Evolutionary conservation across 2,329 filamentous ascomycete species (phyloP).

Genomic region (Intubia oerlemansii): DNA sequence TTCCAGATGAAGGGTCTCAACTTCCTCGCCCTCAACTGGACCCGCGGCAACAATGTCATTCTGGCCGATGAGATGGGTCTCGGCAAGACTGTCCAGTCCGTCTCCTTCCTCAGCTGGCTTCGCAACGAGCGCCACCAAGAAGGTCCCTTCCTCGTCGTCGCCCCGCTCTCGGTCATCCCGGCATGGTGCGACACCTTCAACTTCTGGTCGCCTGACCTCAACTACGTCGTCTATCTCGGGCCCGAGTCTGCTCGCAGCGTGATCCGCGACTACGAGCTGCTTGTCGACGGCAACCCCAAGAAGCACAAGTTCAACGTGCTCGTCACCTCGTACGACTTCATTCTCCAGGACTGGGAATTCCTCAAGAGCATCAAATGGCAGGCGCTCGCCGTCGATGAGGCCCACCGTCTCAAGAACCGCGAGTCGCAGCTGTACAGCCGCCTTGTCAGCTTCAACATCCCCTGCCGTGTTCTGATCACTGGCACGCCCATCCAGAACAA

Average conservation of each 20-base stretch:
- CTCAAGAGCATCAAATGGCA: slow-evolving; percentile 91
- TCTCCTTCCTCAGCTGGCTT: slow-evolving; percentile 93
- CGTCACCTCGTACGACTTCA: slow-evolving; percentile 93
- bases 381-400: slow-evolving; percentile 87
- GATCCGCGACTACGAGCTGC: slow-evolving; percentile 76
- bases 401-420: slow-evolving; percentile 87
- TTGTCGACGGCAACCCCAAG: slow-evolving; percentile 66
- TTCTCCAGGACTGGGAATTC: slow-evolving; percentile 66
- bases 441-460: slow-evolving; percentile 67
- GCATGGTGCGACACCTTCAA: slow-evolving; percentile 98
- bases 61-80: slow-evolving; percentile 97
- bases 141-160: slow-evolving; percentile 91
- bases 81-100: slow-evolving; percentile 94
- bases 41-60: slow-evolving; percentile 82
- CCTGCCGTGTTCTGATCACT: slow-evolving; percentile 80
- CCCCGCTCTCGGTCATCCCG: slow-evolving; percentile 88
- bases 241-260: slow-evolving; percentile 69
- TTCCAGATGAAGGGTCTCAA: slow-evolving; percentile 92
- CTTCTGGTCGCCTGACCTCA: slow-evolving; percentile 83
- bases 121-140: slow-evolving; percentile 77
- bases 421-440: slow-evolving; percentile 85
- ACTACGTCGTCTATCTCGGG: slow-evolving; percentile 92
- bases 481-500: slow-evolving; percentile 97
- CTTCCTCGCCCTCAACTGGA: slow-evolving; percentile 93
- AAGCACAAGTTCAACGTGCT: slow-evolving; percentile 96